A percentile compares a stretch with the other conserved stretches of the same genome.
Evolutionary conservation across 257 asterid species (phyloP).

Genomic region (Lavandula angustifolia): DNA sequence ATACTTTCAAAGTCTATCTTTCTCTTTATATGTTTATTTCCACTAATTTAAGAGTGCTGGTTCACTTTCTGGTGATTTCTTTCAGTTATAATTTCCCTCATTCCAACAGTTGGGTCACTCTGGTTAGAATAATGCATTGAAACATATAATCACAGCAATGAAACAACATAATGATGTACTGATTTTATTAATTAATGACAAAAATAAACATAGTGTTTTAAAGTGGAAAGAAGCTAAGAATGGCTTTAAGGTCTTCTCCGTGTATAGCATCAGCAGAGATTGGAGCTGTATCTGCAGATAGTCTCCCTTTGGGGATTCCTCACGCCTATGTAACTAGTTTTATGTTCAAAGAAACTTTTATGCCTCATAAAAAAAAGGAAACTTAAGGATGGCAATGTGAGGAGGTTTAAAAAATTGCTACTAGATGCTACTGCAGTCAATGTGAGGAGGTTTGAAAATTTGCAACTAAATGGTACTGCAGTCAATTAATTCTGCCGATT

Average conservation of each 20-base stretch:
- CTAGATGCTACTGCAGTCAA: constrained; percentile 11
- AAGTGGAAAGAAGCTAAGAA: neutral
- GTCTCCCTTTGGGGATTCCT: too few species aligned
- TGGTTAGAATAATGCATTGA: constrained; percentile 8
- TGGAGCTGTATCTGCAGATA: too few species aligned
- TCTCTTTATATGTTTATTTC: neutral
- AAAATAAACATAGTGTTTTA: constrained; percentile 1
- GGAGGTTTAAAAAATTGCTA: neutral
- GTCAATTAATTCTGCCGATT: neutral
- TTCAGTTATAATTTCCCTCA: neutral
- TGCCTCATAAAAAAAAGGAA: neutral
- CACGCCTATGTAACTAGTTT: too few species aligned
- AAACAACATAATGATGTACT: neutral
- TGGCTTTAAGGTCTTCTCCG: too few species aligned
- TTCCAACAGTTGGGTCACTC: neutral
- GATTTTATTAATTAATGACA: neutral
- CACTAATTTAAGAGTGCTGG: neutral
- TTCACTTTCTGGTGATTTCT: neutral
- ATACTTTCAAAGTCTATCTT: constrained; percentile 1
- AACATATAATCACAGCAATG: neutral
- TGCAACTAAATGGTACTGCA: constrained; percentile 11
- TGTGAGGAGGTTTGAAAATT: neutral
- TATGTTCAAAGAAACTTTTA: too few species aligned
- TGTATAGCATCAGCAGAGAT: too few species aligned
- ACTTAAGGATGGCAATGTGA: neutral